Base-by-base conservation (phyloP, 129 eudicot species). In the Solidago caesia region DNA sequence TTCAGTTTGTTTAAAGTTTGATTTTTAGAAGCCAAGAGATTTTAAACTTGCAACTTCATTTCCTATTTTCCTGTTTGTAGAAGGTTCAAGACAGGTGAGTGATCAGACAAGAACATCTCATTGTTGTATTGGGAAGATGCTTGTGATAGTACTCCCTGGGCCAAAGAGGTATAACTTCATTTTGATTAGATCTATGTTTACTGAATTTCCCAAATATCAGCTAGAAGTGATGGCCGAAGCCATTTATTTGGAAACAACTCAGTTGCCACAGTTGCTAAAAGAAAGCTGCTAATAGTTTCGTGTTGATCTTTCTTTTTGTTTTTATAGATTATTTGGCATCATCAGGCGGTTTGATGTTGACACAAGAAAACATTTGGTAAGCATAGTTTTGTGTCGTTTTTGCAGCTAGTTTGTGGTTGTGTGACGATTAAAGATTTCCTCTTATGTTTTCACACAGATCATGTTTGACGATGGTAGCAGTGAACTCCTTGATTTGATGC, bases 291-390 rank as follows among this genome's bases (percentile, higher is more conserved):
- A 73, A 79, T 53, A 52, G 0, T 65, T 58, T 6, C 60, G 5
- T 14, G 13, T 44, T 41, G 73, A 43, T 72, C 51, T 8, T 71
- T 73, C 21, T 21, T 21, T 21, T 21, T 41, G 8, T 75, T 21
- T 10, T 74, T 56, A 53, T 84, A 90, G 98, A 82, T 81, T 82
- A 55, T 88, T 85, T 78, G 98, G 97, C 39, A 82, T 88, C 62
- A 86, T 93, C 53, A 88, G 68, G 79, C 92, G 89, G 46, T 93
- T 86, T 83, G 89, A 93, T 64, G 67, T 48, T 25, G 10, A 72
- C 68, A 79, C 91, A 68, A 83, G 82, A 83, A 88, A 85, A 78
- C 98, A 93, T 82, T 76, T 85, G 91, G 98, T 93, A 83, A 72
- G 87, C 51, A 25, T 21, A 12, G 7, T 7, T 44, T 46, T 44